Evolutionary conservation across 306 rosid species (phyloP).

Genomic region (Trichosanthes truncata): DNA sequence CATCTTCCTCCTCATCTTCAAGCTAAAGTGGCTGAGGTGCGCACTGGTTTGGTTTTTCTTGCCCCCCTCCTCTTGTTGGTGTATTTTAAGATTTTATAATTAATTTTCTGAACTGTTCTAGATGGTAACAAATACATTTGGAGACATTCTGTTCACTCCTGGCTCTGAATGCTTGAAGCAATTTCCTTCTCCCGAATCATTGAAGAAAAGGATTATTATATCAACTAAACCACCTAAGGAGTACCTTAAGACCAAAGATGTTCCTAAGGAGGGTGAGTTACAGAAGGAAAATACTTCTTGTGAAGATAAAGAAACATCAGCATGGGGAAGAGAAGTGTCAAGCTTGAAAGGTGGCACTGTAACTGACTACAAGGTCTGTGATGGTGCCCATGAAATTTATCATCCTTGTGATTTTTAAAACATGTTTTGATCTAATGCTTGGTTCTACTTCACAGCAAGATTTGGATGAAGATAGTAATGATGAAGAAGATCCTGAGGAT

Average conservation of each 20-base stretch:
- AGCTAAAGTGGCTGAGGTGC: constrained; percentile 83
- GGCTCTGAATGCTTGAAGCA: constrained; percentile 58
- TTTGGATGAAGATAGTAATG: constrained; percentile 34
- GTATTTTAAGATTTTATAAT: not conserved
- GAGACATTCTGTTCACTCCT: constrained; percentile 65
- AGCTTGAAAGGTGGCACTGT: constrained; percentile 27
- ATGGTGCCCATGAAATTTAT: not conserved
- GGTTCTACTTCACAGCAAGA: constrained; percentile 32
- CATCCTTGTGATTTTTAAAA: not conserved
- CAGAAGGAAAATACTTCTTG: constrained; percentile 31
- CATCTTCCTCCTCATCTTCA: constrained; percentile 92
- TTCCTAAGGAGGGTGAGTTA: constrained; percentile 35
- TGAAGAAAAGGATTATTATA: constrained; percentile 68
- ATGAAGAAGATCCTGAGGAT: constrained; percentile 41
- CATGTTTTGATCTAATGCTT: not conserved
- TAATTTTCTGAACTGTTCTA: constrained; percentile 26
- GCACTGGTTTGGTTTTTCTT: not conserved
- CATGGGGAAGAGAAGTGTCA: constrained; percentile 86
- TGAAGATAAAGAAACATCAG: constrained; percentile 35
- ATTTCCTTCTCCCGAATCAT: constrained; percentile 86
- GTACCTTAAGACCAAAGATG: constrained; percentile 66
- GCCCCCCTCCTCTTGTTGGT: not conserved
- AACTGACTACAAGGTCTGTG: constrained; percentile 51
- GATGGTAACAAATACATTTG: constrained; percentile 73
- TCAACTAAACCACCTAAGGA: constrained; percentile 99